Base-by-base conservation (phyloP, 2,329 filamentous ascomycete genomes). In the Penicillium sclerotigenum region DNA sequence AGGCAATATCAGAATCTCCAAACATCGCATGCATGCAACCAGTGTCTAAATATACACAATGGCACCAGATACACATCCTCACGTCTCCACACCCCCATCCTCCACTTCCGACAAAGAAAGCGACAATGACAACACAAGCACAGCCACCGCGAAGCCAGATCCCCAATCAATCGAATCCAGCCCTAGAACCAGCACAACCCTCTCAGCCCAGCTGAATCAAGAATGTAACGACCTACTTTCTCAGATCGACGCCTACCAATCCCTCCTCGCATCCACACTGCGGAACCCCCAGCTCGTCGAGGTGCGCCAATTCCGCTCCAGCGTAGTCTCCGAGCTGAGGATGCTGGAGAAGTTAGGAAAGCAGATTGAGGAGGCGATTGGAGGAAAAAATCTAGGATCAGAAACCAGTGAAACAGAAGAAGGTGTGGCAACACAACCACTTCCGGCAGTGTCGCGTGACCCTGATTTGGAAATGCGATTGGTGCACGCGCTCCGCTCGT, bases 401-500 rank as follows among this genome's bases (percentile, higher is more conserved):
- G 54, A 5, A 59, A 53, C 33, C 54, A 58, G n/a, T 13, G 11
- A 5, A 13, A 58, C 52, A 10, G 65, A 64, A 42, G 59, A 60
- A 4, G 56, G 54, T 59, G 53, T 71, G n/a, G 34, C 41, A 5
- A 33, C 14, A 33, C 31, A 16, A 14, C 14, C 31, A 33, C 31
- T 7, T 33, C 14, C 31, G 14, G 16, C 14, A 9, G 29, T 6
- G 41, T 43, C 47, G 49, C 61, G 57, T 28, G 59, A 65, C 36
- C n/a, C 56, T 2, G 66, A 68, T 28, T 48, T 62, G 8, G 69
- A 72, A 51, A 62, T 63, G 55, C 72, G 75, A 52, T 67, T 76
- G 16, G 68, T 77, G n/a, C 83, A 87, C 66, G 80, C 82, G 28
- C 74, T 88, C 43, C 79, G 81, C 47, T 87, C 84, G 8, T 87